Evolutionary conservation across 805 yeast species (phyloP).

Genomic region (Komagataella mondaviorum): DNA sequence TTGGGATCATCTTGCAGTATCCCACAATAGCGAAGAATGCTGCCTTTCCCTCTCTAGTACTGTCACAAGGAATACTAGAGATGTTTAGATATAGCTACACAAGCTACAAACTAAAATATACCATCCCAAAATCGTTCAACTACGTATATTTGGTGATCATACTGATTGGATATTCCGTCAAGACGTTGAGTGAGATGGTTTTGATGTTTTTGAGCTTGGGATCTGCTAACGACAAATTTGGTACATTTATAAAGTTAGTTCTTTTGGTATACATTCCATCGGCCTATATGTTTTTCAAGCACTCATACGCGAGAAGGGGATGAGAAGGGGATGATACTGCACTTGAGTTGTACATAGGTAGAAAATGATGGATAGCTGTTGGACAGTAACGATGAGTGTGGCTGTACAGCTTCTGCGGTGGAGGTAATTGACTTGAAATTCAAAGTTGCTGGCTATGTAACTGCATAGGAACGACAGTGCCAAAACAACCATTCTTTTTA

Average conservation of each 20-base stretch:
- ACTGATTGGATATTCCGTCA: conserved; percentile 10
- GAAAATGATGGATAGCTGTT: neutral
- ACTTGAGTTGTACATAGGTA: neutral
- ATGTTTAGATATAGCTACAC: conserved; percentile 12
- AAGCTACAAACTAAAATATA: conserved; percentile 13
- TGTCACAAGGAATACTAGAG: conserved; percentile 11
- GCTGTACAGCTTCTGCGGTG: neutral
- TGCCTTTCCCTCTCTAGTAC: conserved; percentile 10
- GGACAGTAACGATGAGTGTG: neutral
- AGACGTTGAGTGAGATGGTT: conserved; percentile 8
- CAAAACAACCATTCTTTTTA: too few relatives aligned
- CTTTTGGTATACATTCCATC: conserved; percentile 10
- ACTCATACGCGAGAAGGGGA: conserved; percentile 5
- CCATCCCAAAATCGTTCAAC: conserved; percentile 7
- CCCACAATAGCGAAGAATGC: conserved; percentile 14
- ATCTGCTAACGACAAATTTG: conserved; percentile 6
- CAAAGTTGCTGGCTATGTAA: neutral
- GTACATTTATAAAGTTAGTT: conserved; percentile 5
- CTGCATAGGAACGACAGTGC: neutral
- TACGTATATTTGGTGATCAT: conserved; percentile 6
- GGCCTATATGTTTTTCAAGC: conserved; percentile 11
- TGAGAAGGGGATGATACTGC: neutral
- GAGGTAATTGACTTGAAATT: too few relatives aligned
- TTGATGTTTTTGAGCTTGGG: conserved; percentile 10
- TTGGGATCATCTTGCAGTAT: conserved; percentile 9